phyloP scores from a whole-genome alignment of 2,329 filamentous ascomycete species.

The Fusarium paranaense region DNA sequence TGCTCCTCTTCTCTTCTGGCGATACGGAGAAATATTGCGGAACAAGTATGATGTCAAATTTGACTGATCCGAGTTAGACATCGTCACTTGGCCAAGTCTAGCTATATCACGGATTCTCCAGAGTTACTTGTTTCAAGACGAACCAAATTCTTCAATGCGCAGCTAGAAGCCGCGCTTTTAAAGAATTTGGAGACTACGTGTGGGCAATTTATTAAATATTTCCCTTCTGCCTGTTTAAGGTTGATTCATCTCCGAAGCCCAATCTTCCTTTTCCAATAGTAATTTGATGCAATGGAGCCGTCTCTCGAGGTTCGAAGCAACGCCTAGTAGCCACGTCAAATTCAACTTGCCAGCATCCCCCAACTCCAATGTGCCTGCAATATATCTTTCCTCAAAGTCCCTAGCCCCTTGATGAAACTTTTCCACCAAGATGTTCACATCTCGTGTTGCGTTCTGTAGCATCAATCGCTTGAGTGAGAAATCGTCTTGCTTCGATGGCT shows the following conservation, averaged over 20 bases:
- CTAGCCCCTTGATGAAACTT: neutral
- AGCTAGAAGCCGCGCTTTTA: neutral
- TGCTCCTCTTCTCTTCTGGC: conserved; percentile 13
- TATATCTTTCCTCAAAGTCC: conserved; percentile 3
- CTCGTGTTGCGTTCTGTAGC: neutral
- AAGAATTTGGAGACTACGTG: neutral
- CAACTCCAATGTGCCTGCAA: neutral
- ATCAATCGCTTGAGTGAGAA: conserved; percentile 9
- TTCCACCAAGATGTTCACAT: neutral
- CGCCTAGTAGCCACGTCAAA: conserved; percentile 2
- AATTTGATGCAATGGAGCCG: neutral
- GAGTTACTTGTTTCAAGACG: neutral
- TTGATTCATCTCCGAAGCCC: neutral
- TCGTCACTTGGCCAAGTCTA: neutral
- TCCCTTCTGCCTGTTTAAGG: neutral
- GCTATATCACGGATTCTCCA: neutral
- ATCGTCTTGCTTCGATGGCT: neutral
- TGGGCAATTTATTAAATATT: neutral
- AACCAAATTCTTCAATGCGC: neutral
- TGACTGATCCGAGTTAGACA: neutral
- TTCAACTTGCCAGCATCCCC: conserved; percentile 13
- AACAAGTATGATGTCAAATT: conserved; percentile 10
- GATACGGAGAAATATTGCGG: conserved; percentile 6
- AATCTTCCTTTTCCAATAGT: neutral
- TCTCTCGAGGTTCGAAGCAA: neutral